A percentile compares a stretch with the other conserved stretches of the same genome.
phyloP scores from a whole-genome alignment of 208 protist genomes.

The Wallacemonas sp. region DNA sequence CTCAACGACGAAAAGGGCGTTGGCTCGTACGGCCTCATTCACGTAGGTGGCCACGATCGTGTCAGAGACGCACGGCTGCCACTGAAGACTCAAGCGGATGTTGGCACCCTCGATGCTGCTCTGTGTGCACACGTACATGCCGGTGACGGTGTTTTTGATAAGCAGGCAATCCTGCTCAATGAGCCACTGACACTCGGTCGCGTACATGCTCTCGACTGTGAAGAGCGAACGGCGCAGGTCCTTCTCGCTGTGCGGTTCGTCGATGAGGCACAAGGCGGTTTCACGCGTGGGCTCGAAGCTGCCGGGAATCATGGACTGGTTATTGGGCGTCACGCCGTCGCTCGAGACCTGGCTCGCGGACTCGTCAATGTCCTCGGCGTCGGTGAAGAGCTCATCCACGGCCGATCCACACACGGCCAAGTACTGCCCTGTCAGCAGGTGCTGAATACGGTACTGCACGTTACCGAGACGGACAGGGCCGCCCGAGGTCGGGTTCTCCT shows the following conservation, averaged over 20 bases:
- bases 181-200: conserved; percentile 46
- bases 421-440: conserved; percentile 66
- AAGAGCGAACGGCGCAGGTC: conserved; percentile 59
- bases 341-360: conserved; percentile 6
- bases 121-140: conserved; percentile 62
- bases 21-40: conserved; percentile 19
- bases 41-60: conserved; percentile 38
- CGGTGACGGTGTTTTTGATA: conserved; percentile 57
- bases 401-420: conserved; percentile 54
- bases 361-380: conserved; percentile 26
- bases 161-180: conserved; percentile 68
- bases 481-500: conserved; percentile 52
- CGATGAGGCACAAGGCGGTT: conserved; percentile 61
- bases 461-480: conserved; percentile 42
- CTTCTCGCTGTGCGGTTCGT: conserved; percentile 34
- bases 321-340: neutral
- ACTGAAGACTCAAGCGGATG: conserved; percentile 43
- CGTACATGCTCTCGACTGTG: conserved; percentile 57
- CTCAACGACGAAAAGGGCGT: conserved; percentile 37
- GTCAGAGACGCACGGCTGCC: conserved; percentile 49
- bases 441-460: conserved; percentile 47
- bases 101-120: conserved; percentile 27
- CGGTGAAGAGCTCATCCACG: conserved; percentile 48
- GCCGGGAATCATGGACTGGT: neutral
- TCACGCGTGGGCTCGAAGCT: conserved; percentile 20